A percentile compares a stretch with the other conserved stretches of the same genome.
Conservation (phyloP, 768 basidiomycete species). For the Panellus pusillus region DNA sequence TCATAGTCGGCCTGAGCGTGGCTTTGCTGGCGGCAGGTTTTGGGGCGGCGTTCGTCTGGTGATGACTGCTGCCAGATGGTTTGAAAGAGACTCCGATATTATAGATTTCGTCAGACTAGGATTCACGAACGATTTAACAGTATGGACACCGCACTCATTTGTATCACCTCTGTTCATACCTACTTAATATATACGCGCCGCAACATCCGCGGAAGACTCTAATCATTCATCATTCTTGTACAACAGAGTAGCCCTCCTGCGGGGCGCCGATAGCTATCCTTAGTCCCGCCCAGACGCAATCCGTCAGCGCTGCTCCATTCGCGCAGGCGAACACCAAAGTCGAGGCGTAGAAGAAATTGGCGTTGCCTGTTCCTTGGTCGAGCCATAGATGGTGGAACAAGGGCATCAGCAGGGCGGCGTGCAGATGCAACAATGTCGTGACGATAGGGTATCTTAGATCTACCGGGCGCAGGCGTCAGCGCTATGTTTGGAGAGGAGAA, state of each 20-base stretch:
- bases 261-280: conserved; percentile 66
- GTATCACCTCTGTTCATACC: no score
- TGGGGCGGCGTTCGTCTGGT: conserved; percentile 11
- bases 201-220: no score
- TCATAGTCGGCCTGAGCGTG: background rate
- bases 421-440: conserved; percentile 77
- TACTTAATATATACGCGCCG: no score
- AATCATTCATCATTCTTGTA: conserved; percentile 54
- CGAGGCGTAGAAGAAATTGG: conserved; percentile 97
- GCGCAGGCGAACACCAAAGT: conserved; percentile 92
- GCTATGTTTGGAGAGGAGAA: conserved; percentile 1
- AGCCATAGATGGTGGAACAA: conserved; percentile 94
- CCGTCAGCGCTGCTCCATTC: conserved; percentile 80
- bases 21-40: conserved; percentile 2
- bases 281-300: conserved; percentile 82
- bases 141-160: no score
- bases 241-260: conserved; percentile 52
- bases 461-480: conserved; percentile 28
- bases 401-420: conserved; percentile 83
- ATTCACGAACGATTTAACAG: no score
- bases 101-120: no score
- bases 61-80: background rate
- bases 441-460: conserved; percentile 86
- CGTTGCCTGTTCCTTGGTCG: conserved; percentile 88
- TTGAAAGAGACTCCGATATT: no score